Evolutionary conservation across 2,329 filamentous ascomycete species (phyloP), one percentile per base, ranked within the genome.

Genomic region (Talaromyces sp.): DNA sequence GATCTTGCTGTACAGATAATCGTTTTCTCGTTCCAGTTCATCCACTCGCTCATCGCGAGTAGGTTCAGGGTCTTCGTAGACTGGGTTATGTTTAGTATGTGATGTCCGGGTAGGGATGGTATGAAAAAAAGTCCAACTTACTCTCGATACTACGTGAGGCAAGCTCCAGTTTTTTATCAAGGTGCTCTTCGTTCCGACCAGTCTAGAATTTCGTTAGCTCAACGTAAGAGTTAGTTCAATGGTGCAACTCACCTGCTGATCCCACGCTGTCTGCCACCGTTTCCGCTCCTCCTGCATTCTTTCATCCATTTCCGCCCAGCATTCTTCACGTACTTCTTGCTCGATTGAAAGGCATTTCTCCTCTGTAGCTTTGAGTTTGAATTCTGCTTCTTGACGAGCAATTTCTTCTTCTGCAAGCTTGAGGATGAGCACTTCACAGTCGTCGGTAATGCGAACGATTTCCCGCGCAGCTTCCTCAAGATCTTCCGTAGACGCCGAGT

Each of bases 121-220:
- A 34, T 12, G 0, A 2, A 18, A 42, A 42, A 70, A 69, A 7
- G 70, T 56, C 47, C 66, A 68, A 66, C 71, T 73, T 79, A 74
- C 75, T 79, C 65, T 75, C 76, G 68, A 82, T 78, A 9, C 83
- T 83, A 58, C 84, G 79, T 60, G 86, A 83, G 36, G 90, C 77
- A 27, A 92, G 83, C 63, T 92, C 94, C 7, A 96, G 83, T 78
- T 99, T 99, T 66, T 86, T 86, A 73, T 98, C 93, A 71, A 95
- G 85, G 75, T 96, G 91, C 72, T 91, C 90, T 64, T 96, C 92
- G 58, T 87, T 87, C 52, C 87, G 85, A 68, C 96, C 92, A 60
- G 79, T 71, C 74, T 78, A 52, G 10, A 5, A 28, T 30, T 2
- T 1, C 33, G 8, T 73, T 59, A 71, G 65, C 28, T 16, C 62